Evolutionary conservation across 1,284 basidiomycete species (phyloP).

Genomic region (Ustilago tritici): DNA sequence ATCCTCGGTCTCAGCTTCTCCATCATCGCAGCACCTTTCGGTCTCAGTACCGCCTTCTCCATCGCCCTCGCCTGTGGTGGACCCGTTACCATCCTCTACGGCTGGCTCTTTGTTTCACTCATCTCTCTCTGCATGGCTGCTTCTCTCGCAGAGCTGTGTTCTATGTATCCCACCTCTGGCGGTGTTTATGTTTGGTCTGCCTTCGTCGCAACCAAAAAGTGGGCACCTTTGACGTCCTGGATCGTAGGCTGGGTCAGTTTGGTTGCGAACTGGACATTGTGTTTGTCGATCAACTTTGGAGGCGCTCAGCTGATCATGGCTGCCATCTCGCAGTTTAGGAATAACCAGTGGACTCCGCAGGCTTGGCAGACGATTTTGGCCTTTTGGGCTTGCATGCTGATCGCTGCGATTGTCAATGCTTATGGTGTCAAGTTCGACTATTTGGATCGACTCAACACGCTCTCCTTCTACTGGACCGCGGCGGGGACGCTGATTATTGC

Average conservation of each 20-base stretch:
- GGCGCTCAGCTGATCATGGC: slow-evolving; percentile 72
- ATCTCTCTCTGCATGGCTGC: slow-evolving; percentile 72
- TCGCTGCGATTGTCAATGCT: slow-evolving; percentile 68
- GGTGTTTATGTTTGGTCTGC: slow-evolving; percentile 73
- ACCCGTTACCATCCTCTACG: slow-evolving; percentile 70
- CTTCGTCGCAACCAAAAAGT: slow-evolving; percentile 71
- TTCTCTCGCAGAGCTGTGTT: slow-evolving; percentile 72
- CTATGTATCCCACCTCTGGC: slow-evolving; percentile 72
- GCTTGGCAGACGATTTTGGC: slow-evolving; percentile 69
- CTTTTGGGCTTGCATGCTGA: slow-evolving; percentile 71
- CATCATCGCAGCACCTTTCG: slow-evolving; percentile 72
- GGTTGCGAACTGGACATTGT: slow-evolving; percentile 72
- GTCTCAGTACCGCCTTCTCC: slow-evolving; percentile 70
- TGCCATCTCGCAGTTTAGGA: slow-evolving; percentile 70
- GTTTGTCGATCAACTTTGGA: slow-evolving; percentile 72
- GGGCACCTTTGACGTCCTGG: slow-evolving; percentile 71
- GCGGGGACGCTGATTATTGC: slow-evolving; percentile 72
- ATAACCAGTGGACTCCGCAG: slow-evolving; percentile 56
- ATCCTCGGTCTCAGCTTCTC: slow-evolving; percentile 71
- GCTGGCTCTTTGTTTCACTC: slow-evolving; percentile 72
- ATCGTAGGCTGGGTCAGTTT: slow-evolving; percentile 72
- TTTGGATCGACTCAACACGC: slow-evolving; percentile 66
- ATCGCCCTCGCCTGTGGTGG: slow-evolving; percentile 71
- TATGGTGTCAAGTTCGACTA: slow-evolving; percentile 59
- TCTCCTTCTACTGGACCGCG: slow-evolving; percentile 72